These are phyloP conservation scores for Pseudozyma sp. DNA, from an alignment of 1,284 basidiomycete species.

Conservation along the genomic window DNA sequence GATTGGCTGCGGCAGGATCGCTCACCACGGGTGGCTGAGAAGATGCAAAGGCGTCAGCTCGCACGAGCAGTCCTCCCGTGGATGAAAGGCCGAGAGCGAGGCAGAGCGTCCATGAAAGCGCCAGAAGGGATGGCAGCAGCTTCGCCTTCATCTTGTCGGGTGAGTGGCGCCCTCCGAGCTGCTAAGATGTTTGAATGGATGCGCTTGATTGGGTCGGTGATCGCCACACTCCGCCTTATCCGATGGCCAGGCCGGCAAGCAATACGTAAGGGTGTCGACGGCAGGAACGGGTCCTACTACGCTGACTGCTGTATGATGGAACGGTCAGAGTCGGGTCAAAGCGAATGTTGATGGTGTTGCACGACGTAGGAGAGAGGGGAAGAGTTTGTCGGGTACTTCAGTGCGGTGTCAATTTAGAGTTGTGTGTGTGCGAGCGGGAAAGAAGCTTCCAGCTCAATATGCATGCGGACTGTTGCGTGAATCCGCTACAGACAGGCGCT, in stretches of 20 bases:
- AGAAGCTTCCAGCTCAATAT: constrained; percentile 35
- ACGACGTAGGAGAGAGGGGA: background rate
- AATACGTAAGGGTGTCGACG: too few species aligned
- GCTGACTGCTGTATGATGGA: background rate
- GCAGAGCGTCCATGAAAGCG: constrained; percentile 42
- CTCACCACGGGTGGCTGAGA: constrained; percentile 10
- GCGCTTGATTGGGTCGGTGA: background rate
- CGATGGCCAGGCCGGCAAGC: too few species aligned
- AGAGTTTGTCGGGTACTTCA: background rate
- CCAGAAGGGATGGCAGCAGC: constrained; percentile 40
- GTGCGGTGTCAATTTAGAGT: background rate
- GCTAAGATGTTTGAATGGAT: background rate
- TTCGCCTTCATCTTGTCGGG: constrained; percentile 22
- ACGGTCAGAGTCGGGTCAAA: background rate
- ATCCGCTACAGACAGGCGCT: background rate
- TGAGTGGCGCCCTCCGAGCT: background rate
- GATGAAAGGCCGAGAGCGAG: constrained; percentile 33
- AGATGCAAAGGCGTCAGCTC: constrained; percentile 17
- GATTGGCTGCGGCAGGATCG: constrained; percentile 28
- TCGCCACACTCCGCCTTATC: too few species aligned
- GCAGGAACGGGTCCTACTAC: too few species aligned
- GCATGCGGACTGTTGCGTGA: constrained; percentile 8
- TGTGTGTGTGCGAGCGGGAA: background rate
- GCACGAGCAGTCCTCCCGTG: constrained; percentile 16
- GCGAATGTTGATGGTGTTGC: background rate